Conservation (phyloP, 2,329 filamentous ascomycete species). For the Dryadomyces sulphureus region DNA sequence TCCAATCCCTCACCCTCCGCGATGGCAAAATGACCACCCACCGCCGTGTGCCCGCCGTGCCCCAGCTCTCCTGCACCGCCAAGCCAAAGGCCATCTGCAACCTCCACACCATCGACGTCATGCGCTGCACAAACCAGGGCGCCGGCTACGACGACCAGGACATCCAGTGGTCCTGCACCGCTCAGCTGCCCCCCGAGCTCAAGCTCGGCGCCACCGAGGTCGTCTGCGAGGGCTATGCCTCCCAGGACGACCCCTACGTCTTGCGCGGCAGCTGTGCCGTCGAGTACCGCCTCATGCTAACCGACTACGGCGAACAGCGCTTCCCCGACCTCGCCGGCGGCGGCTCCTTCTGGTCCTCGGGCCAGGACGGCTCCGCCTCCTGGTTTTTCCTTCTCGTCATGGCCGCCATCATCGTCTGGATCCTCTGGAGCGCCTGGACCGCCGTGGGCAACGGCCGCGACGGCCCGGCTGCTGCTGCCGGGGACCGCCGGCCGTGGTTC, state of each 20-base stretch:
- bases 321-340: constrained; percentile 43
- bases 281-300: constrained; percentile 71
- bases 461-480: constrained; percentile 13
- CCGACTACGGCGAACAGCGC: constrained; percentile 55
- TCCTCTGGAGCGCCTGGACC: constrained; percentile 41
- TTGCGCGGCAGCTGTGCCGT: constrained; percentile 86
- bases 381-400: constrained; percentile 28
- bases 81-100: constrained; percentile 49
- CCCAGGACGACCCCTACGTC: constrained; percentile 67
- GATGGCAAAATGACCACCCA: constrained; percentile 51
- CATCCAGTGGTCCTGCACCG: constrained; percentile 80
- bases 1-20: constrained; percentile 67
- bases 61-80: constrained; percentile 60
- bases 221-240: constrained; percentile 76
- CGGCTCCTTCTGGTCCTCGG: constrained; percentile 14
- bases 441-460: constrained; percentile 7
- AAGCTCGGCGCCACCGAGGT: constrained; percentile 77
- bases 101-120: constrained; percentile 60
- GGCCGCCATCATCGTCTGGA: constrained; percentile 42
- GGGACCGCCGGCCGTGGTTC: constrained; percentile 23
- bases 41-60: constrained; percentile 61
- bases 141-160: constrained; percentile 65
- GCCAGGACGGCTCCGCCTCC: background rate
- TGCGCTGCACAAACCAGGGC: constrained; percentile 84
- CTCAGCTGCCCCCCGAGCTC: constrained; percentile 43